phyloP scores from a whole-genome alignment of 1,284 basidiomycete genomes.

The Xanthoconium separans region DNA sequence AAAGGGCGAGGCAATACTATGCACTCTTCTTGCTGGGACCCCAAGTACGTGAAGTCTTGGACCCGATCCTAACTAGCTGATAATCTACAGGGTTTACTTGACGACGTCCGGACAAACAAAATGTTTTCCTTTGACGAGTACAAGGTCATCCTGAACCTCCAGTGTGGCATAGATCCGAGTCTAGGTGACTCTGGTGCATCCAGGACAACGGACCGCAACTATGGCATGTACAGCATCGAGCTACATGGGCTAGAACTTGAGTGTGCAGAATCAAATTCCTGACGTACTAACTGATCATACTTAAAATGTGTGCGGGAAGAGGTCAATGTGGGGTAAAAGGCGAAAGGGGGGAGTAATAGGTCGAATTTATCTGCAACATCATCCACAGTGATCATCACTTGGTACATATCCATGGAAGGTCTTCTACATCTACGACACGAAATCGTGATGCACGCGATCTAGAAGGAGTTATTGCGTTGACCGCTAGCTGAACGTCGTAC shows the following conservation, averaged over 20 bases:
- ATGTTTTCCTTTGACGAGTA: conserved; percentile 87
- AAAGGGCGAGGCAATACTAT: conserved; percentile 80
- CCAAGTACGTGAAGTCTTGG: conserved; percentile 50
- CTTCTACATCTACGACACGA: conserved; percentile 28
- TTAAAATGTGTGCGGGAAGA: not conserved
- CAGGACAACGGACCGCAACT: conserved; percentile 63
- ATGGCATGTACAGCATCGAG: conserved; percentile 80
- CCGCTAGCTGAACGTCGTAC: conserved; percentile 35
- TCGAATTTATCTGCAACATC: conserved; percentile 6
- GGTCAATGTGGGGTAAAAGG: not conserved
- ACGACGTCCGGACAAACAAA: conserved; percentile 61
- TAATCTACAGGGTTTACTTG: conserved; percentile 67
- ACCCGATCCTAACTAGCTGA: not conserved
- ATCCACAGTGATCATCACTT: conserved; percentile 14
- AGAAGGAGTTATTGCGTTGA: conserved; percentile 26
- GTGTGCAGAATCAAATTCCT: conserved; percentile 32
- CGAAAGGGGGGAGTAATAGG: not conserved
- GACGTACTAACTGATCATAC: conserved; percentile 24
- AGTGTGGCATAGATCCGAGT: conserved; percentile 75
- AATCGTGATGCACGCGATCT: conserved; percentile 21
- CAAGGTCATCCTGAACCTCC: conserved; percentile 83
- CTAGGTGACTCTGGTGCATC: conserved; percentile 47
- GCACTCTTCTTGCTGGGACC: conserved; percentile 74
- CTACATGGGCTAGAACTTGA: conserved; percentile 77
- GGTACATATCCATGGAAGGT: conserved; percentile 35